These are phyloP conservation scores for Daldinia bambusicola DNA, from an alignment of 495 filamentous ascomycete genomes.

Conservation along the genomic window DNA sequence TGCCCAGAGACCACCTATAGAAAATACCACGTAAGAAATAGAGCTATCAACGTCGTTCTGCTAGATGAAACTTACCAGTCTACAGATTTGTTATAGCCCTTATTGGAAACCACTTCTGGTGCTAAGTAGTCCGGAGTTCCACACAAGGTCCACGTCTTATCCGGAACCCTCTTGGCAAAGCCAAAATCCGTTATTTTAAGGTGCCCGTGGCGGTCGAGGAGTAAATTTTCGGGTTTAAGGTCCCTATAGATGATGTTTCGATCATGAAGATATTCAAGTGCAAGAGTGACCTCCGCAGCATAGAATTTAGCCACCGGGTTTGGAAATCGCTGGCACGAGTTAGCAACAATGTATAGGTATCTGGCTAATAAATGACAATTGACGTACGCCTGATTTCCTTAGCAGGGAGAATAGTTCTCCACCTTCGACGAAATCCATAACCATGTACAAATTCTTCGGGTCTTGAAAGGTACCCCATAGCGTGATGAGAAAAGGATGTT, in stretches of 20 bases:
- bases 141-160: slow-evolving; percentile 99
- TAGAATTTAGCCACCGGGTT: slow-evolving; percentile 99
- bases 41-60: slow-evolving; percentile 1
- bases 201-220: slow-evolving; percentile 95
- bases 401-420: slow-evolving; percentile 96
- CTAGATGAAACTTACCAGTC: slow-evolving; percentile 78
- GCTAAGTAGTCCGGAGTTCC: slow-evolving; percentile 99
- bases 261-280: slow-evolving; percentile 93
- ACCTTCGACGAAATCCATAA: slow-evolving; percentile 99
- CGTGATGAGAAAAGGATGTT: slow-evolving; percentile 96
- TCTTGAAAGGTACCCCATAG: slow-evolving; percentile 99
- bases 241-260: slow-evolving; percentile 98
- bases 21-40: slow-evolving; percentile 17
- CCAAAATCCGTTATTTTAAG: slow-evolving; percentile 99
- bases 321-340: slow-evolving; percentile 82
- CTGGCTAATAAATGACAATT: neutral
- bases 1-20: slow-evolving; percentile 94
- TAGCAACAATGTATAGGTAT: slow-evolving; percentile 7
- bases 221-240: slow-evolving; percentile 94
- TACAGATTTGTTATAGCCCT: slow-evolving; percentile 99
- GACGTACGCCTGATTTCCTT: slow-evolving; percentile 92
- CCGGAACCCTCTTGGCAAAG: slow-evolving; percentile 96
- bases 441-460: slow-evolving; percentile 96
- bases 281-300: slow-evolving; percentile 94
- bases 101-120: slow-evolving; percentile 94